Base-by-base conservation (phyloP, 352 stramenopile genomes). In the Phytopythium vexans region DNA sequence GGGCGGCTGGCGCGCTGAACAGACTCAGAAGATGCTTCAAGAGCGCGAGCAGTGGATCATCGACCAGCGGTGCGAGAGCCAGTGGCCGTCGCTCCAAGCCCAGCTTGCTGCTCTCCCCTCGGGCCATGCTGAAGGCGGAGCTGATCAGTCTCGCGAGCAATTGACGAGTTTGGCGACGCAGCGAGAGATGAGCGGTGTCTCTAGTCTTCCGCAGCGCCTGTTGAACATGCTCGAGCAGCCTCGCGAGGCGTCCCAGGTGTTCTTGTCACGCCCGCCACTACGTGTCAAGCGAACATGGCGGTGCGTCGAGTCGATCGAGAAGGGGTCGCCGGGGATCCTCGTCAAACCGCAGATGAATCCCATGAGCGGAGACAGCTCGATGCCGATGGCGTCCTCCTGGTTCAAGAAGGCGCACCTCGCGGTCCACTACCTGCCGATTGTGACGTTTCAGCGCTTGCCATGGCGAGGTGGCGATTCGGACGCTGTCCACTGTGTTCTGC, bases 261-360 rank as follows among this genome's bases (percentile, higher is more conserved):
- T 74, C 12, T 79, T 82, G n/a, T 81, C 74, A 41, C 72, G 86
- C 0, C 82, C 84, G 16, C 65, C 79, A 31, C 54, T 95, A 52
- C 81, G 86, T 0, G 81, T 89, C 38, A 96, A 96, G 68, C 79
- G 79, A 3, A 88, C 82, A 31, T 94, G 86, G 79, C 70, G 86
- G 3, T 96, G 86, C 54, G 74, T 94, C 40, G 84, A 96, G 54
- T 90, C 81, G 21, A 94, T 94, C 41, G 55, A 87, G 33, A 67
- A 68, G 14, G 82, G 82, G 9, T 81, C 74, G 6, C 78, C 85
- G 6, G 86, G 86, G 12, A 96, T 96, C 49, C 71, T 96, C 9
- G 82, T 96, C 7, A 96, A 96, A 53, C 82, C 84, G n/a, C 86
- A 96, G 60, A 96, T 96, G 68, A 94, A 86, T 50, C 86, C 86